These are phyloP conservation scores for Penicillium sp. DNA, from an alignment of 2,329 filamentous ascomycete species.

Conservation along the genomic window DNA sequence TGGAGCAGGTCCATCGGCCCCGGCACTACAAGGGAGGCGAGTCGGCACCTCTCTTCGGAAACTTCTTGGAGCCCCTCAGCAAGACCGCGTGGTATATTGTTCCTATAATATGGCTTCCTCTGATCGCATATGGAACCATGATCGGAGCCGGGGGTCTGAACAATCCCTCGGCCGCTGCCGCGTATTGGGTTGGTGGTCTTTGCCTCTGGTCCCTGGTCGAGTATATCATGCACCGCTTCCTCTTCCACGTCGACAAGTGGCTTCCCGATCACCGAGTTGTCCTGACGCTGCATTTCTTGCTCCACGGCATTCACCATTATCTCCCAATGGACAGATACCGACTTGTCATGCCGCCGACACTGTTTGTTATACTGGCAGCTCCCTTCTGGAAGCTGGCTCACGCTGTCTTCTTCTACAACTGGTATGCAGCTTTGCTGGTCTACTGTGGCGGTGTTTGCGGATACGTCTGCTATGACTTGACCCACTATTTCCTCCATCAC, in stretches of 20 bases:
- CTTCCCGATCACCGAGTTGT: slow-evolving; percentile 88
- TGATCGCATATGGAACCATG: slow-evolving; percentile 66
- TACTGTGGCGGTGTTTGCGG: slow-evolving; percentile 91
- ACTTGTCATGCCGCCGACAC: slow-evolving; percentile 90
- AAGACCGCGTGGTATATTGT: slow-evolving; percentile 94
- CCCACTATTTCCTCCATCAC: slow-evolving; percentile 98
- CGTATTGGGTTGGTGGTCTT: slow-evolving; percentile 67
- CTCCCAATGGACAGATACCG: slow-evolving; percentile 98
- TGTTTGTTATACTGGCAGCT: slow-evolving; percentile 76
- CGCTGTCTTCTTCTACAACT: slow-evolving; percentile 73
- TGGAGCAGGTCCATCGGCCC: slow-evolving; percentile 91
- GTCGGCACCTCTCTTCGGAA: slow-evolving; percentile 91
- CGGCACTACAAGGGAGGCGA: slow-evolving; percentile 91
- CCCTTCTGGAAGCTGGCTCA: slow-evolving; percentile 95
- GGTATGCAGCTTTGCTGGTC: slow-evolving; percentile 71
- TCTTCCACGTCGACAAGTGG: slow-evolving; percentile 91
- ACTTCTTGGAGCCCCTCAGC: slow-evolving; percentile 95
- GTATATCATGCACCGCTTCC: slow-evolving; percentile 79
- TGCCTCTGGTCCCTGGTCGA: slow-evolving; percentile 85
- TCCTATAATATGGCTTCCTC: slow-evolving; percentile 79
- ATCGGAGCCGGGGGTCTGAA: slow-evolving; percentile 60
- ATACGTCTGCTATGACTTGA: slow-evolving; percentile 94
- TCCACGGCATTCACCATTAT: slow-evolving; percentile 97
- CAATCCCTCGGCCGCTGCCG: slow-evolving; percentile 45
- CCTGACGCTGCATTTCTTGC: slow-evolving; percentile 82